phyloP scores from a whole-genome alignment of 371 early-diverging fungal genomes.

The Syncephalastrum monosporum region DNA sequence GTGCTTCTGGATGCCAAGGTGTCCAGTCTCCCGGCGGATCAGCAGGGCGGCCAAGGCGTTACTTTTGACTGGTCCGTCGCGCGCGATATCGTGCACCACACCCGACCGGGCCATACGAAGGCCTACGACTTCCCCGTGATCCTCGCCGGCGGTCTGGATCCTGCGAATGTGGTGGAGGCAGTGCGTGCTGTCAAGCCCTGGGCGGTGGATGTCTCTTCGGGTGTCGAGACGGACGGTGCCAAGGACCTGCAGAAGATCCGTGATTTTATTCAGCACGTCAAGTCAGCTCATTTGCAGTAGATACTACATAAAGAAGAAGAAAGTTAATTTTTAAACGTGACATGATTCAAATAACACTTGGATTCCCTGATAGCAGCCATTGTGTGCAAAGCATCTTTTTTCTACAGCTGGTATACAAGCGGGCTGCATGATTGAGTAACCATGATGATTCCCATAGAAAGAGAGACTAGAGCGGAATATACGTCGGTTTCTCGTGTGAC shows the following conservation, averaged over 20 bases:
- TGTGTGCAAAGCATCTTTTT: too few species aligned
- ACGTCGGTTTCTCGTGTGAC: too few species aligned
- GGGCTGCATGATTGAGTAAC: too few species aligned
- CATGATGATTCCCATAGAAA: too few species aligned
- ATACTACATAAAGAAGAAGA: neutral
- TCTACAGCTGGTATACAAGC: too few species aligned
- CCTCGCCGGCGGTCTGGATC: constrained; percentile 90
- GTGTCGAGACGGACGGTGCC: constrained; percentile 77
- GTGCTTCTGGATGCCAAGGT: constrained; percentile 75
- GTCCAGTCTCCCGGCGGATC: constrained; percentile 37
- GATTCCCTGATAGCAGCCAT: too few species aligned
- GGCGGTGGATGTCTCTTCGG: constrained; percentile 93
- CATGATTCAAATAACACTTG: too few species aligned
- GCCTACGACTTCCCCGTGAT: constrained; percentile 64
- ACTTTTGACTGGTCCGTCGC: constrained; percentile 84
- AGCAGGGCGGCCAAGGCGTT: constrained; percentile 73
- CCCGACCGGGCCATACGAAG: constrained; percentile 19
- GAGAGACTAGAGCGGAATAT: too few species aligned
- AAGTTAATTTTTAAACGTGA: neutral
- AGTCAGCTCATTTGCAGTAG: constrained; percentile 19
- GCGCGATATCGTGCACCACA: constrained; percentile 46
- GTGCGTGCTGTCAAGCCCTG: constrained; percentile 70
- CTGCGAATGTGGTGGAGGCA: constrained; percentile 78
- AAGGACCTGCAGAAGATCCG: constrained; percentile 72
- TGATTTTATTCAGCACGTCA: constrained; percentile 61